These are phyloP conservation scores for Metschnikowia lachancei DNA, from an alignment of 805 yeast genomes.

Conservation along the genomic window DNA sequence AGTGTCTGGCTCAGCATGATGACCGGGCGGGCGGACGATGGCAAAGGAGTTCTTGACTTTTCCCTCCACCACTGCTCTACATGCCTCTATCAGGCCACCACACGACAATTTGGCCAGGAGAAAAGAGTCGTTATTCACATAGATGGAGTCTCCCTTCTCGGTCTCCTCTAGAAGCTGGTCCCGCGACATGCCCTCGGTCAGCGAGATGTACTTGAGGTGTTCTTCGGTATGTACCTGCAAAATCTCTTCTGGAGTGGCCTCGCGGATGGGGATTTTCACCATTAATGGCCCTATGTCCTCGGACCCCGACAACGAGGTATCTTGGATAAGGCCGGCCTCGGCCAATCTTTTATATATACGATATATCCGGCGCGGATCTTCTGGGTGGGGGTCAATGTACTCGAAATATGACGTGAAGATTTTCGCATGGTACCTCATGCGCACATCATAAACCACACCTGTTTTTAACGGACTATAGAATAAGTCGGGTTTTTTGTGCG, in stretches of 20 bases:
- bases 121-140: conserved; percentile 86
- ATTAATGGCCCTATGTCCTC: conserved; percentile 81
- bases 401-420: conserved; percentile 88
- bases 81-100: conserved; percentile 97
- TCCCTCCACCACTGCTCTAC: conserved; percentile 92
- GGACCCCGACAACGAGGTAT: conserved; percentile 67
- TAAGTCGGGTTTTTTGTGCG: conserved; percentile 63
- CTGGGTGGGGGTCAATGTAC: conserved; percentile 98
- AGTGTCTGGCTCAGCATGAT: conserved; percentile 96
- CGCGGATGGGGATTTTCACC: conserved; percentile 87
- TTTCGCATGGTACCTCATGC: conserved; percentile 97
- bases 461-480: conserved; percentile 76
- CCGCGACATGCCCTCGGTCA: conserved; percentile 73
- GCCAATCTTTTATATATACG: conserved; percentile 90
- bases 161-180: conserved; percentile 78
- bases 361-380: conserved; percentile 94
- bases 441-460: conserved; percentile 91
- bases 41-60: conserved; percentile 89
- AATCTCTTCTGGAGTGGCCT: conserved; percentile 84
- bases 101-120: conserved; percentile 87
- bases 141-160: conserved; percentile 90
- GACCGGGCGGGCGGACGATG: conserved; percentile 98
- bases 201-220: conserved; percentile 71
- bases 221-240: conserved; percentile 79
- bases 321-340: conserved; percentile 85